A percentile compares a stretch with the other conserved stretches of the same genome.
phyloP scores from a whole-genome alignment of 2,329 filamentous ascomycete species.

The Xylariaceae sp. region DNA sequence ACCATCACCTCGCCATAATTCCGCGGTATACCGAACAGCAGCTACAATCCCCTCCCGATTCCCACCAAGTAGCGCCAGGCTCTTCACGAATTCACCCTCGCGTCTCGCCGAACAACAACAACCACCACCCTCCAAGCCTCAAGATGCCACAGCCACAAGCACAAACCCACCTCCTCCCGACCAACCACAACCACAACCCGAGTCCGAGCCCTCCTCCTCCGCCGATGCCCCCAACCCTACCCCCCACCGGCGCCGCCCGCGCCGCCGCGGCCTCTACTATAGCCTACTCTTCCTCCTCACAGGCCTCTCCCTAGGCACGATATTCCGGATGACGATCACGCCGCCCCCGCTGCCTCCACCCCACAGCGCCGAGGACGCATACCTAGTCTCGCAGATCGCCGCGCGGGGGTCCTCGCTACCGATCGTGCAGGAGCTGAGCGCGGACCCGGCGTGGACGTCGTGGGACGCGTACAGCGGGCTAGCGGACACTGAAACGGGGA shows the following conservation, averaged over 20 bases:
- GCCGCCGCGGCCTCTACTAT: conserved; percentile 32
- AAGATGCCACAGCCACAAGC: conserved; percentile 13
- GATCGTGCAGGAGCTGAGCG: conserved; percentile 49
- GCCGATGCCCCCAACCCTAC: conserved; percentile 7
- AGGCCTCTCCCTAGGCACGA: conserved; percentile 44
- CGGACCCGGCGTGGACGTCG: conserved; percentile 45
- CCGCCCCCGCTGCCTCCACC: conserved; percentile 47
- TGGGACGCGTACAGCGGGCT: conserved; percentile 47
- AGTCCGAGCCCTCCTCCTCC: conserved; percentile 4
- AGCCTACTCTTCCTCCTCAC: conserved; percentile 43
- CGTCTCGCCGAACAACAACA: background rate
- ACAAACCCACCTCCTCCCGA: conserved; percentile 29
- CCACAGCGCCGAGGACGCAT: conserved; percentile 45
- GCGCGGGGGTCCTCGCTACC: conserved; percentile 49
- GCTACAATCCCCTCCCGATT: background rate
- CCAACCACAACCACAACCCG: background rate
- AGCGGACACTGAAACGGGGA: conserved; percentile 20
- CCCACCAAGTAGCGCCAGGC: background rate
- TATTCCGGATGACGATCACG: conserved; percentile 43
- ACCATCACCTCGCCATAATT: background rate
- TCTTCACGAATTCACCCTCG: background rate
- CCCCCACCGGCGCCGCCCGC: conserved; percentile 30
- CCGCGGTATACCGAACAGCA: background rate
- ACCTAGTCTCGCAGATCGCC: conserved; percentile 45
- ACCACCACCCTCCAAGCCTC: conserved; percentile 5